These are phyloP conservation scores for Fusarium sp. DNA, from an alignment of 2,329 filamentous ascomycete genomes.

Conservation along the genomic window DNA sequence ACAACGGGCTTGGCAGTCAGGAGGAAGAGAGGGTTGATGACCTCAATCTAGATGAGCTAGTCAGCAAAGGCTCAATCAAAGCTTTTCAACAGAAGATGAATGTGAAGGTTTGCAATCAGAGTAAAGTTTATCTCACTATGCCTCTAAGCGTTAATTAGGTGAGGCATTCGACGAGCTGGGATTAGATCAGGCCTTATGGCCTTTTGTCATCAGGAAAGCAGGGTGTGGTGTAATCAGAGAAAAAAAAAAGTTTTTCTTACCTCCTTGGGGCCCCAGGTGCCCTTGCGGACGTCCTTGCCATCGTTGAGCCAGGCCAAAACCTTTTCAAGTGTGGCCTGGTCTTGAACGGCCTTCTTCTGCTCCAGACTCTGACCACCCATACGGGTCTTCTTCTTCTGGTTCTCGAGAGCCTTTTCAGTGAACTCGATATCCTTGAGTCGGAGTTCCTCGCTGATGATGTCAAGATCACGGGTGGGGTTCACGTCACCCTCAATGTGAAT, in stretches of 20 bases:
- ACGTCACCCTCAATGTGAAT: slow-evolving; percentile 99
- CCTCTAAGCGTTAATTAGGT: slow-evolving; percentile 76
- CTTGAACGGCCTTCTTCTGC: slow-evolving; percentile 96
- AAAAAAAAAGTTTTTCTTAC: slow-evolving; percentile 66
- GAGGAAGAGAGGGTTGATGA: slow-evolving; percentile 96
- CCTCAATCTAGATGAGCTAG: slow-evolving; percentile 76
- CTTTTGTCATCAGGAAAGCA: slow-evolving; percentile 94
- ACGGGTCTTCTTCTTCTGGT: slow-evolving; percentile 91
- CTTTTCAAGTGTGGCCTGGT: slow-evolving; percentile 93
- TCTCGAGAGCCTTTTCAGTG: slow-evolving; percentile 92
- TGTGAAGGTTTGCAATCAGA: slow-evolving; percentile 65
- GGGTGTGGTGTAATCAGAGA: slow-evolving; percentile 13
- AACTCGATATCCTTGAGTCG: slow-evolving; percentile 99
- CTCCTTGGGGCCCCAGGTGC: slow-evolving; percentile 92
- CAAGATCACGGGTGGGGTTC: slow-evolving; percentile 90
- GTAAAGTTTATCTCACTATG: slow-evolving; percentile 85
- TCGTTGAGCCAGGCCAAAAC: slow-evolving; percentile 83
- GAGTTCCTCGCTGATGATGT: slow-evolving; percentile 97
- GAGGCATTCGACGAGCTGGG: slow-evolving; percentile 99
- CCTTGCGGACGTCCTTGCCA: slow-evolving; percentile 94
- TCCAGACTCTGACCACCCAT: slow-evolving; percentile 95
- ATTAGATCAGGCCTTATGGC: slow-evolving; percentile 91
- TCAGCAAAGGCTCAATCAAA: slow-evolving; percentile 39
- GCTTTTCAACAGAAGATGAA: slow-evolving; percentile 1
- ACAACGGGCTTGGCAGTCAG: slow-evolving; percentile 97